Percentiles rank a stretch among this genome's conserved stretches.
Conservation (phyloP, 2,329 filamentous ascomycete species). For the Alternaria ethzedia region DNA sequence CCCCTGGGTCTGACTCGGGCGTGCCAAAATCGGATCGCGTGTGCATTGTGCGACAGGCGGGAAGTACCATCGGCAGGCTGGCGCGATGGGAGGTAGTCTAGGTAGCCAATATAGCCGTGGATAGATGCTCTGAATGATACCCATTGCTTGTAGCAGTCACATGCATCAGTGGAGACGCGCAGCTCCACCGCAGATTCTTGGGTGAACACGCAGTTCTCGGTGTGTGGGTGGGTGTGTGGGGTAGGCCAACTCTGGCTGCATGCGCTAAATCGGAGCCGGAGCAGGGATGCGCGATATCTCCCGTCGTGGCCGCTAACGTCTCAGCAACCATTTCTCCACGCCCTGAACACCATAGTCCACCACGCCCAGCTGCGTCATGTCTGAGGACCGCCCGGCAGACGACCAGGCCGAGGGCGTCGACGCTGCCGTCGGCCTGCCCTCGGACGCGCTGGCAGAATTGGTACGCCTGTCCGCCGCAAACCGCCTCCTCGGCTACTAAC, state of each 20-base stretch:
- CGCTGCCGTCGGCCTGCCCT: constrained; percentile 32
- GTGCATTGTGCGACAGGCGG: constrained; percentile 83
- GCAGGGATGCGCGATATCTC: constrained; percentile 25
- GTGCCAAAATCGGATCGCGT: constrained; percentile 51
- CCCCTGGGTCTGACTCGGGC: constrained; percentile 45
- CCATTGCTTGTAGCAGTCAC: neutral
- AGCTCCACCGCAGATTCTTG: neutral
- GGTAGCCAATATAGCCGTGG: neutral
- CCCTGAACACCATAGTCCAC: constrained; percentile 19
- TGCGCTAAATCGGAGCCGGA: constrained; percentile 20
- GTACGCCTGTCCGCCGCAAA: constrained; percentile 27
- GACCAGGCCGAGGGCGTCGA: constrained; percentile 34
- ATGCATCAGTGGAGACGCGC: neutral
- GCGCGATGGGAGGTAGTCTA: constrained; percentile 76
- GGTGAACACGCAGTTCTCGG: constrained; percentile 8
- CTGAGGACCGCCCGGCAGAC: constrained; percentile 44
- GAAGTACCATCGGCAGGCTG: constrained; percentile 78
- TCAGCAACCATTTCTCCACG: constrained; percentile 25
- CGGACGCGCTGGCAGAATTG: constrained; percentile 40
- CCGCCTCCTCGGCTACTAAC: constrained; percentile 26
- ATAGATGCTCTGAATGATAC: neutral
- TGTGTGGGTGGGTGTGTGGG: constrained; percentile 7
- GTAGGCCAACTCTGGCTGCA: constrained; percentile 16
- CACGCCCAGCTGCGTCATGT: constrained; percentile 37
- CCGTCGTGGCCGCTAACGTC: constrained; percentile 31